phyloP scores from a whole-genome alignment of 176 grass and related monocot species.

The Hyparrhenia diplandra region DNA sequence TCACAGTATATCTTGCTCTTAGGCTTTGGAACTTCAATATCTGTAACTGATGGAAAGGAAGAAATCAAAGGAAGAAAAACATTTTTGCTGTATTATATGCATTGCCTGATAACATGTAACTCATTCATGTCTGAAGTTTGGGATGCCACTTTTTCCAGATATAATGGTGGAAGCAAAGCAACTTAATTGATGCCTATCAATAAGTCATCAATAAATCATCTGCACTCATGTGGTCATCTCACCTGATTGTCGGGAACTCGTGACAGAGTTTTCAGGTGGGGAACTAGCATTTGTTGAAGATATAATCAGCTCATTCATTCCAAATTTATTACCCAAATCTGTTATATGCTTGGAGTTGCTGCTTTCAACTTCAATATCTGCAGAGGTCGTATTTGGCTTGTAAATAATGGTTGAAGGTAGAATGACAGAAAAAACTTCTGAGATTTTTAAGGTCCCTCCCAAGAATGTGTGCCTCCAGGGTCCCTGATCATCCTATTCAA shows the following conservation, averaged over 20 bases:
- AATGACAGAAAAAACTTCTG: neutral
- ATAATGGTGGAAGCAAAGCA: too few relatives aligned
- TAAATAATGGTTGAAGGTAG: neutral
- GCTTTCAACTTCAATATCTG: neutral
- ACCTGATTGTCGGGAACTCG: neutral
- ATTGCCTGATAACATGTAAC: neutral
- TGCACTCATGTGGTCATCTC: neutral
- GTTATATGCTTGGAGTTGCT: neutral
- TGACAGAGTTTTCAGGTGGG: neutral
- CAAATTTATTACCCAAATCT: constrained; percentile 2
- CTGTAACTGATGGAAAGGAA: constrained; percentile 15
- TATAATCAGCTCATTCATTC: neutral
- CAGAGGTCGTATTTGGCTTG: neutral
- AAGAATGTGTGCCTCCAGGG: too few relatives aligned
- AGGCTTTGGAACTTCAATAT: constrained; percentile 23
- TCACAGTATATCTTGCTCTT: constrained; percentile 49
- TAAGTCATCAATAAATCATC: neutral
- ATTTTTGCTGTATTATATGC: neutral
- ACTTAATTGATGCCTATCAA: too few relatives aligned
- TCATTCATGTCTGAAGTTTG: neutral
- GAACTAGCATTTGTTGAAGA: neutral
- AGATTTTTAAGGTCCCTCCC: neutral
- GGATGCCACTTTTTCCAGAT: too few relatives aligned
- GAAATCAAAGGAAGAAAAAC: neutral
- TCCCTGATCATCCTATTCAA: too few relatives aligned